phyloP scores from a whole-genome alignment of 495 filamentous ascomycete genomes.

The Penicillium dipodomyicola region DNA sequence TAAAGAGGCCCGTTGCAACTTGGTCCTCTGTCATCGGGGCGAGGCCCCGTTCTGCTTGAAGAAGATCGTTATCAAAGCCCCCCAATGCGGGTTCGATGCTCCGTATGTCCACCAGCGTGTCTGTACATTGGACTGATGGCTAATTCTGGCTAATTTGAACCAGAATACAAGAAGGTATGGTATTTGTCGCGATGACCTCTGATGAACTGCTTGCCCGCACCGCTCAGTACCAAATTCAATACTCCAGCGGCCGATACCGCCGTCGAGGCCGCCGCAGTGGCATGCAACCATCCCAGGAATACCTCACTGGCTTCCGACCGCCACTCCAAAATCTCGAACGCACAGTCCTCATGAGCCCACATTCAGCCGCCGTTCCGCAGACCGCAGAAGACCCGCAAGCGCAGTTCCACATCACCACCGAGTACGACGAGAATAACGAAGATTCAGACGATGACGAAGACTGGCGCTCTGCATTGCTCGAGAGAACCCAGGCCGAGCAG shows the following conservation, averaged over 20 bases:
- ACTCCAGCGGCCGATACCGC: constrained; percentile 36
- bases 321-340: constrained; percentile 37
- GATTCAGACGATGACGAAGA: constrained; percentile 32
- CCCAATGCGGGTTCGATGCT: constrained; percentile 73
- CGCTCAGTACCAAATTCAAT: constrained; percentile 72
- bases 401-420: constrained; percentile 51
- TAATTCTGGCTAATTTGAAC: constrained; percentile 21
- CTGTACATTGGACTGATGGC: background rate
- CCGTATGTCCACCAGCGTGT: constrained; percentile 62
- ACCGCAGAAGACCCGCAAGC: constrained; percentile 25
- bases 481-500: constrained; percentile 26
- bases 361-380: constrained; percentile 25
- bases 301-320: constrained; percentile 36
- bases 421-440: constrained; percentile 48
- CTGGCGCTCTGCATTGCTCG: constrained; percentile 27
- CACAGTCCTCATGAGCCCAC: constrained; percentile 24
- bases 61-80: constrained; percentile 85
- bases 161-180: constrained; percentile 89
- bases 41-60: constrained; percentile 75
- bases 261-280: constrained; percentile 30
- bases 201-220: constrained; percentile 73
- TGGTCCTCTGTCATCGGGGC: constrained; percentile 77
- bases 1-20: constrained; percentile 75
- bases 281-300: constrained; percentile 43
- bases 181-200: constrained; percentile 83